These are phyloP conservation scores for Lichenothelia convexa DNA, from an alignment of 495 filamentous ascomycete genomes.

Conservation along the genomic window DNA sequence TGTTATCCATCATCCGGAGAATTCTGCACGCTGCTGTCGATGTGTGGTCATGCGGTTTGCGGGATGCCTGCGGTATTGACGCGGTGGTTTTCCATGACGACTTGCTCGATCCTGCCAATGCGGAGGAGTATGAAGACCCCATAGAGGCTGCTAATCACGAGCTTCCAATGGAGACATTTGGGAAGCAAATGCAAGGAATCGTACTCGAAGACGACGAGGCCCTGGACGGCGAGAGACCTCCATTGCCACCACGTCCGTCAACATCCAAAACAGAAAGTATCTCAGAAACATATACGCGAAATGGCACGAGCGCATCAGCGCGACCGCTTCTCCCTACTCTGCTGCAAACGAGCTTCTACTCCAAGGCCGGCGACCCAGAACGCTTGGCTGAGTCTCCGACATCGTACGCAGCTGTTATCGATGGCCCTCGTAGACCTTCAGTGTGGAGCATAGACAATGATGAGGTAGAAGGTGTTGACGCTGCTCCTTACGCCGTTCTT, in stretches of 20 bases:
- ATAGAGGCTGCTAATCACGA: conserved; percentile 5
- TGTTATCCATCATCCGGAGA: conserved; percentile 24
- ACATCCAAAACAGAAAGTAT: background rate
- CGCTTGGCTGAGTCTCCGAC: conserved; percentile 16
- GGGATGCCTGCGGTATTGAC: conserved; percentile 14
- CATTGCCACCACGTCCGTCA: conserved; percentile 14
- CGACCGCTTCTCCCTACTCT: conserved; percentile 18
- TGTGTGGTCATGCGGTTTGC: conserved; percentile 17
- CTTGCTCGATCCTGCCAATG: conserved; percentile 14
- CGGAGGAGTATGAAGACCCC: conserved; percentile 22
- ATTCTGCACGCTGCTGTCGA: conserved; percentile 25
- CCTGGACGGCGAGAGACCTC: conserved; percentile 9
- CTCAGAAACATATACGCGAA: background rate
- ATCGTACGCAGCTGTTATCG: conserved; percentile 14
- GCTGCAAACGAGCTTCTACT: conserved; percentile 19
- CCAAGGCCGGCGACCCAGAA: conserved; percentile 3
- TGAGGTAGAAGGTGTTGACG: conserved; percentile 12
- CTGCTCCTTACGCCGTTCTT: conserved; percentile 13
- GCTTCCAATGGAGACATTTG: conserved; percentile 4
- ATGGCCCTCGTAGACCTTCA: conserved; percentile 12
- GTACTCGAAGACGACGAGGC: conserved; percentile 17
- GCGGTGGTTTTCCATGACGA: conserved; percentile 11
- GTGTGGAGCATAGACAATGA: conserved; percentile 4
- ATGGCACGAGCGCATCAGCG: conserved; percentile 5
- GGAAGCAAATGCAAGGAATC: conserved; percentile 15